Conservation (phyloP, 176 grass and related monocot genomes). For the Raddia distichophylla region DNA sequence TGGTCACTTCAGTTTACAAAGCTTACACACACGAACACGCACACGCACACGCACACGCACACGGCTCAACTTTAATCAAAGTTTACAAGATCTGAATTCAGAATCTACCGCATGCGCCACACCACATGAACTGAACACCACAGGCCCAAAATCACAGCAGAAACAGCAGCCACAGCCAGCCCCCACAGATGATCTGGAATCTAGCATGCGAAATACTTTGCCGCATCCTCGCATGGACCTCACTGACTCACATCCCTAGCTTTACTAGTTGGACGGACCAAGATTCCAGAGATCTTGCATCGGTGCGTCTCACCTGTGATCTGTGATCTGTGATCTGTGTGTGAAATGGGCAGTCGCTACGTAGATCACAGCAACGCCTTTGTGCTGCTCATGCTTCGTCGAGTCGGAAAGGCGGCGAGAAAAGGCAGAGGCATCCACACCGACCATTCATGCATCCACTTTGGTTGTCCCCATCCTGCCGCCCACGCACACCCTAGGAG, state of each 20-base stretch:
- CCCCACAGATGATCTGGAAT: conserved; percentile 40
- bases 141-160: background rate
- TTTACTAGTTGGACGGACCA: conserved; percentile 27
- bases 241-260: background rate
- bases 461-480: conserved; percentile 38
- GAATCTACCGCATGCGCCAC: background rate
- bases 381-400: background rate
- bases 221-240: conserved; percentile 12
- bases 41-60: too few species aligned
- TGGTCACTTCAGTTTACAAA: too few species aligned
- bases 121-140: background rate
- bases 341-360: conserved; percentile 26
- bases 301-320: too few species aligned
- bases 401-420: conserved; percentile 23
- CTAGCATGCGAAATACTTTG: background rate
- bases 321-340: background rate
- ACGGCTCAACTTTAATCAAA: background rate
- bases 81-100: background rate
- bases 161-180: background rate
- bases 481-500: too few species aligned
- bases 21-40: too few species aligned
- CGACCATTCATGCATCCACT: conserved; percentile 38
- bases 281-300: conserved; percentile 35
- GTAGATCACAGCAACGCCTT: background rate
- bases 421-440: conserved; percentile 40